A percentile compares a stretch with the other conserved stretches of the same genome.
phyloP scores from a whole-genome alignment of 345 rosid genomes.

The Geranium brycei region DNA sequence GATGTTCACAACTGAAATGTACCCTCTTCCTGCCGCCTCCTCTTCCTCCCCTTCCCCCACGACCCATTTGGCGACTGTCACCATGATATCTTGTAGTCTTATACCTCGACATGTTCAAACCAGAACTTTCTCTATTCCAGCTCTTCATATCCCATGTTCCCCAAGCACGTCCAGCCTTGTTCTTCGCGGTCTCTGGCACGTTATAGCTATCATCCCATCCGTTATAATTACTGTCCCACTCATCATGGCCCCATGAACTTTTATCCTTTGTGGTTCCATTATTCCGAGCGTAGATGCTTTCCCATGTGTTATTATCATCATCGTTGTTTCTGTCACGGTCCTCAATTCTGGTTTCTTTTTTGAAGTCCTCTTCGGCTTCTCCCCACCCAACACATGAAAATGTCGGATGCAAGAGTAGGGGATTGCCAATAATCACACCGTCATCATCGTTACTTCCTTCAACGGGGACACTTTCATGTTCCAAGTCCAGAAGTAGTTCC shows the following conservation, averaged over 20 bases:
- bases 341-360: conserved; percentile 7
- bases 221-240: too few relatives aligned
- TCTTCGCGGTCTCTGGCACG: conserved; percentile 4
- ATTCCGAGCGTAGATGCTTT: too few relatives aligned
- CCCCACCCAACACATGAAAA: conserved; percentile 33
- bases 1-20: conserved; percentile 11
- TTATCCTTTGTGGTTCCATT: too few relatives aligned
- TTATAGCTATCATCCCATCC: too few relatives aligned
- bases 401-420: conserved; percentile 17
- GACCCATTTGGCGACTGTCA: conserved; percentile 22
- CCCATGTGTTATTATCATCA: too few relatives aligned
- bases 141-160: conserved; percentile 1
- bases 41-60: conserved; percentile 20
- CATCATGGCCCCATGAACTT: too few relatives aligned
- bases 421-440: conserved; percentile 26
- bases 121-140: conserved; percentile 18
- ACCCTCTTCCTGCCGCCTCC: conserved; percentile 12
- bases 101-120: conserved; percentile 24
- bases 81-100: conserved; percentile 27
- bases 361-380: conserved; percentile 23
- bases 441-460: conserved; percentile 12
- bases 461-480: not conserved
- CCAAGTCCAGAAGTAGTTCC: not conserved
- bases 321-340: too few relatives aligned
- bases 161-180: conserved; percentile 12